Evolutionary conservation across 208 protist species (phyloP).

Genomic region (Blastocrithidia nonstop): DNA sequence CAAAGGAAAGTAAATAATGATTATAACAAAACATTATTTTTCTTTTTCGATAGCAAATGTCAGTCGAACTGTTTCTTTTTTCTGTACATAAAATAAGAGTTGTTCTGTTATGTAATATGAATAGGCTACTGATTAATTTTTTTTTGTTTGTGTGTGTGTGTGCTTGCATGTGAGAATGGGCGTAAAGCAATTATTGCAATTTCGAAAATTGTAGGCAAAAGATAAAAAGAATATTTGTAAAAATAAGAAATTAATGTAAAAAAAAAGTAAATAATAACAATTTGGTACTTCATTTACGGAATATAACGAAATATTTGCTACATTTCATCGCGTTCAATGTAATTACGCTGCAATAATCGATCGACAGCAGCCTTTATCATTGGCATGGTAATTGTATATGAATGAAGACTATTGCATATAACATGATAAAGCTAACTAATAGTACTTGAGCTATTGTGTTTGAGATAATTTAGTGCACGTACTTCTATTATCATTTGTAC

Average conservation of each 20-base stretch:
- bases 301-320: slow-evolving; percentile 8
- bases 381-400: slow-evolving; percentile 4
- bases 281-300: slow-evolving; percentile 10
- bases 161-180: not conserved
- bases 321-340: slow-evolving; percentile 19
- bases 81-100: too few species aligned
- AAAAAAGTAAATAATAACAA: not conserved
- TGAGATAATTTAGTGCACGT: slow-evolving; percentile 11
- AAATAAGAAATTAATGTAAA: not conserved
- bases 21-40: too few species aligned
- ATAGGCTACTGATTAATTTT: not conserved
- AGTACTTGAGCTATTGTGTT: slow-evolving; percentile 9
- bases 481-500: slow-evolving; percentile 1
- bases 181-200: not conserved
- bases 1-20: too few species aligned
- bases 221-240: slow-evolving; percentile 1
- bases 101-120: too few species aligned
- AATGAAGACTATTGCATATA: slow-evolving; percentile 4
- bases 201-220: slow-evolving; percentile 1
- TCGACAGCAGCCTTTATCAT: slow-evolving; percentile 44
- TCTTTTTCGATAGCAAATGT: too few species aligned
- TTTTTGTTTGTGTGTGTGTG: slow-evolving; percentile 1
- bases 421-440: slow-evolving; percentile 8
- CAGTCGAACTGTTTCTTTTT: too few species aligned
- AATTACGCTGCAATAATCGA: slow-evolving; percentile 35